A percentile compares a stretch with the other conserved stretches of the same genome.
Conservation (phyloP, 345 rosid genomes). For the Brassica nigra region DNA sequence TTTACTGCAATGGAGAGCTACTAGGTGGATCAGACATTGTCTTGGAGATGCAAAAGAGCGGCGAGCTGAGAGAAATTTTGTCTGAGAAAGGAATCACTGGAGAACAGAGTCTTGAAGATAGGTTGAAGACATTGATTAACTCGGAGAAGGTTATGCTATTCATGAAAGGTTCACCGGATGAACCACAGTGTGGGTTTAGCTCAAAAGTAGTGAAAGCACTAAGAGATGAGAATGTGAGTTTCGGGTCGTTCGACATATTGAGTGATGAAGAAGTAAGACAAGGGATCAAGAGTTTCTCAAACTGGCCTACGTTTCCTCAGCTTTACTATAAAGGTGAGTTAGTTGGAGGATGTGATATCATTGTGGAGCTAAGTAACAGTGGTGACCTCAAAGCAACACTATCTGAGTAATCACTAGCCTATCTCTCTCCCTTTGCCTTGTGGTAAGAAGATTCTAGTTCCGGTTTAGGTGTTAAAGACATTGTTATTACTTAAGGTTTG, state of each 20-base stretch:
- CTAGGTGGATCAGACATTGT: conserved; percentile 93
- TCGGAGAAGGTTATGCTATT: conserved; percentile 82
- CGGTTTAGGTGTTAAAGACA: conserved; percentile 25
- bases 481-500: conserved; percentile 28
- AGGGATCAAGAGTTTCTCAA: conserved; percentile 83
- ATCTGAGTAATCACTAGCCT: conserved; percentile 51
- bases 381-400: conserved; percentile 81
- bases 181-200: conserved; percentile 88
- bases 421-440: conserved; percentile 1
- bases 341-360: conserved; percentile 90
- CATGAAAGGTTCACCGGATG: conserved; percentile 93
- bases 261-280: conserved; percentile 90
- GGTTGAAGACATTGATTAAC: conserved; percentile 53
- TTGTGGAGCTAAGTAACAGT: conserved; percentile 66
- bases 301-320: conserved; percentile 98
- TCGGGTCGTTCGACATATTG: conserved; percentile 82
- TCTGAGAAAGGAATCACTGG: conserved; percentile 61
- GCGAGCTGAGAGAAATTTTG: conserved; percentile 67
- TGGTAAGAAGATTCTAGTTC: conserved; percentile 9
- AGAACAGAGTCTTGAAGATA: conserved; percentile 63
- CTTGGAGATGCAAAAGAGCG: conserved; percentile 92
- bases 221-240: conserved; percentile 64
- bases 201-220: conserved; percentile 87
- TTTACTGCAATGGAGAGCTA: conserved; percentile 91
- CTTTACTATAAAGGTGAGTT: conserved; percentile 91